Evolutionary conservation across 2,329 filamentous ascomycete genomes (phyloP).

Genomic region (Stachybotrys echinatus): DNA sequence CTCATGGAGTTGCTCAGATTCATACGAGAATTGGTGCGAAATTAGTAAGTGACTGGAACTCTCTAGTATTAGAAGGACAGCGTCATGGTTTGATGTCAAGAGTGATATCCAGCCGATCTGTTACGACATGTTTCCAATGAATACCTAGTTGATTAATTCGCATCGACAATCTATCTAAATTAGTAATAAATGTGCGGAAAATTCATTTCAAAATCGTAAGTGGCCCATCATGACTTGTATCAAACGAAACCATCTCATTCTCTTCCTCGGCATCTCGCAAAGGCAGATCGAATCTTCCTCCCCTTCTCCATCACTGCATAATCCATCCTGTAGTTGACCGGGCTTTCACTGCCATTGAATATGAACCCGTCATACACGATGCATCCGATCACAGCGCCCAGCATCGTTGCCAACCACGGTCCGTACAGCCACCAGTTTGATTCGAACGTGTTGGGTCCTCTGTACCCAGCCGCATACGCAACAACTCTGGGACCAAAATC

Average conservation of each 20-base stretch:
- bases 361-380: conserved; percentile 23
- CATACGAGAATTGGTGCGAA: no score
- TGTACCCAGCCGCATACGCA: conserved; percentile 23
- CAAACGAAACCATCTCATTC: background rate
- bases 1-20: no score
- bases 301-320: background rate
- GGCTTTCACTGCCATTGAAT: conserved; percentile 12
- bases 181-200: no score
- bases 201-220: no score
- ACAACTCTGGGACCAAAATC: conserved; percentile 29
- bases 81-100: no score
- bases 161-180: no score
- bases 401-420: conserved; percentile 17
- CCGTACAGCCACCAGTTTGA: conserved; percentile 26
- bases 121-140: no score
- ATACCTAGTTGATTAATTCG: no score
- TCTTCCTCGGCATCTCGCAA: background rate
- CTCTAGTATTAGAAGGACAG: no score
- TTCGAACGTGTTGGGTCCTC: conserved; percentile 17
- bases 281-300: background rate
- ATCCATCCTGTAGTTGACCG: conserved; percentile 5
- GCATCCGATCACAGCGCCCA: conserved; percentile 21
- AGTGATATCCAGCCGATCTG: no score
- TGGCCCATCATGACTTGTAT: background rate
- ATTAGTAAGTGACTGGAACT: no score